Base-by-base conservation (phyloP, 2,329 filamentous ascomycete species). In the Huntiella omanensis region DNA sequence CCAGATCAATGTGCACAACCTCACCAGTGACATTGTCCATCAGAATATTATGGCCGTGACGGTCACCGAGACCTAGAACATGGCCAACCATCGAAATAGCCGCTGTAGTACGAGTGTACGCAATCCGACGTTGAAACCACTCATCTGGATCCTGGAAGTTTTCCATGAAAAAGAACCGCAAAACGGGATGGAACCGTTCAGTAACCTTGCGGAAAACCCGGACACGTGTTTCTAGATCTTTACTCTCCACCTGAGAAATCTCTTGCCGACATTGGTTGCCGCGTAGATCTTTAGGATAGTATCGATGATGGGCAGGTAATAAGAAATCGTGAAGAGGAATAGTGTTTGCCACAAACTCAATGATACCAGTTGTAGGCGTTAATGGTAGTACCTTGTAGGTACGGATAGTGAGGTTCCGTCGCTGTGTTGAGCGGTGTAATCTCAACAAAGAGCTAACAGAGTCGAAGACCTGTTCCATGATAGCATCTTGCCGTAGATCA, bases 401-500 rank as follows among this genome's bases (percentile, higher is more conserved):
- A 49, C 92, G 73, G 56, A 99, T 92, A 6, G 81, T 83, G 8
- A 99, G 69, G 52, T 83, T 83, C 4, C 91, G 80, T 57, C 94
- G 86, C 35, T 86, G 80, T 2, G 91, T 95, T 10, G 79, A 73
- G 47, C 84, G 79, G 59, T 96, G 86, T 42, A 83, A 79, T 58
- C 83, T 83, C 19, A 99, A 68, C 16, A 98, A 73, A 44, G 83
- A 83, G 49, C 86, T 96, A 16, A 95, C 91, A 61, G 93, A 86
- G 49, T 87, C 84, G 59, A 98, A 99, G 1, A 98, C 91, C 62
- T 99, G 91, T 61, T 98, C 92, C 92, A 99, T 99, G 67, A 77
- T 98, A 39, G 88, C 85, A 57, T 99, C 91, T 64, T 98, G 91
- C 6, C 92, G 82, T 10, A 99, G 71, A 58, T 98, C 88, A 59